A percentile compares a stretch with the other conserved stretches of the same genome.
Conservation (phyloP, 805 yeast species). For the Spathaspora hagerdaliae region DNA sequence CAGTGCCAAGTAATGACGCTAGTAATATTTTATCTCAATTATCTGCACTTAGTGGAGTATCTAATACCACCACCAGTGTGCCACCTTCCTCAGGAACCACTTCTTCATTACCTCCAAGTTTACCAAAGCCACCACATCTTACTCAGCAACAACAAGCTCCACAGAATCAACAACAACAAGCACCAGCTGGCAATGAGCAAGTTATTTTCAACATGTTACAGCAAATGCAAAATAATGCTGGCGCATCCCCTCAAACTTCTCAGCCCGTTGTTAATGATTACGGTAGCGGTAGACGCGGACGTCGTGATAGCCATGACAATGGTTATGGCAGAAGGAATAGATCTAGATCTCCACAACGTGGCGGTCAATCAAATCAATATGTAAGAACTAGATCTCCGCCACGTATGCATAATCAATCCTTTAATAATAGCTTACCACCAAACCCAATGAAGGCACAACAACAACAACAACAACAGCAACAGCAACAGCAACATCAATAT, state of each 20-base stretch:
- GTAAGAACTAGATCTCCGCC: constrained; percentile 30
- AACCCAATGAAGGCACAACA: constrained; percentile 3
- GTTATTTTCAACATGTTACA: constrained; percentile 50
- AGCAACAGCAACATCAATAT: constrained; percentile 1
- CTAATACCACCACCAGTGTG: not conserved
- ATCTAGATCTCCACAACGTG: constrained; percentile 47
- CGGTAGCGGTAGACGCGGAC: constrained; percentile 4
- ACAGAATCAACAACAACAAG: constrained; percentile 10
- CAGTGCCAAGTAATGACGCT: constrained; percentile 20
- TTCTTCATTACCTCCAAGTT: constrained; percentile 7
- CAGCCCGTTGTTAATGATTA: constrained; percentile 1
- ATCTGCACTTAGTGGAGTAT: constrained; percentile 26
- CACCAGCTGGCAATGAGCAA: constrained; percentile 24
- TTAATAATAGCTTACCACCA: not conserved
- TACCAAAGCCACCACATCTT: not conserved
- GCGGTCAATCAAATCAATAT: constrained; percentile 6
- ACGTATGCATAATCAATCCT: constrained; percentile 5
- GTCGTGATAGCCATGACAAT: constrained; percentile 12
- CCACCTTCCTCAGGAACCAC: constrained; percentile 13
- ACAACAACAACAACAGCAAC: constrained; percentile 6
- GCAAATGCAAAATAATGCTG: constrained; percentile 41
- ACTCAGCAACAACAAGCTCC: constrained; percentile 11
- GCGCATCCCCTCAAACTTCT: constrained; percentile 8
- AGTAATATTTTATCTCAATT: constrained; percentile 41
- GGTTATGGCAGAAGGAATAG: constrained; percentile 48